phyloP scores from a whole-genome alignment of 768 basidiomycete species.

The Suillus clintonianus region DNA sequence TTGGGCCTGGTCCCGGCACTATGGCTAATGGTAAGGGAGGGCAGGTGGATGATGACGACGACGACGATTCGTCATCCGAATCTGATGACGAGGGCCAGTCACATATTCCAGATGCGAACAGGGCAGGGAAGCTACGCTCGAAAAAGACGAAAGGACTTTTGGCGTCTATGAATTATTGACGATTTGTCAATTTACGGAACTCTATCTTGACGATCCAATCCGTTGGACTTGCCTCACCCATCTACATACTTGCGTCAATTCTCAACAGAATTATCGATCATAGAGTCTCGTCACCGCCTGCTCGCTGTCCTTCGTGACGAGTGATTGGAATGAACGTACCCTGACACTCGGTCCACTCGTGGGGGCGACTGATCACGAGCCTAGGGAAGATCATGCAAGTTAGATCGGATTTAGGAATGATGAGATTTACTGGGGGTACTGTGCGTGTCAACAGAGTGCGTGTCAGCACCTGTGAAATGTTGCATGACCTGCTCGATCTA shows the following conservation, averaged over 20 bases:
- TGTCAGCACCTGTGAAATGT: too few relatives aligned
- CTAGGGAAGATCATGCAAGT: neutral
- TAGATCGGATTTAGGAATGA: neutral
- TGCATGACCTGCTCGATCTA: too few relatives aligned
- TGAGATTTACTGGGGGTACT: too few relatives aligned
- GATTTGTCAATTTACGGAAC: neutral
- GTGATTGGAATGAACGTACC: neutral
- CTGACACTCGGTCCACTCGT: neutral
- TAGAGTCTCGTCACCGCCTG: neutral
- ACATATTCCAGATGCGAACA: slow-evolving; percentile 61
- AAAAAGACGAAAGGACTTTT: slow-evolving; percentile 26
- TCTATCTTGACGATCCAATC: neutral
- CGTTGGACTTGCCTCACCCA: neutral
- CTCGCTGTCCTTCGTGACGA: neutral
- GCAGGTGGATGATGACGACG: slow-evolving; percentile 15
- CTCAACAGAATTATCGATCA: neutral
- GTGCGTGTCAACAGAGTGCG: too few relatives aligned
- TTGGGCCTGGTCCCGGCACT: slow-evolving; percentile 26
- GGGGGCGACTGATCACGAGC: too few relatives aligned
- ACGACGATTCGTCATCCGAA: slow-evolving; percentile 35
- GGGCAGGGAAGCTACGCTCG: slow-evolving; percentile 46
- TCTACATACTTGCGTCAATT: neutral
- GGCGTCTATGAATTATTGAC: neutral
- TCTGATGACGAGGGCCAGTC: slow-evolving; percentile 33
- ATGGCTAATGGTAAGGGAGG: slow-evolving; percentile 22